phyloP scores from a whole-genome alignment of 2,329 filamentous ascomycete species.

The Beauveria rudraprayagi region DNA sequence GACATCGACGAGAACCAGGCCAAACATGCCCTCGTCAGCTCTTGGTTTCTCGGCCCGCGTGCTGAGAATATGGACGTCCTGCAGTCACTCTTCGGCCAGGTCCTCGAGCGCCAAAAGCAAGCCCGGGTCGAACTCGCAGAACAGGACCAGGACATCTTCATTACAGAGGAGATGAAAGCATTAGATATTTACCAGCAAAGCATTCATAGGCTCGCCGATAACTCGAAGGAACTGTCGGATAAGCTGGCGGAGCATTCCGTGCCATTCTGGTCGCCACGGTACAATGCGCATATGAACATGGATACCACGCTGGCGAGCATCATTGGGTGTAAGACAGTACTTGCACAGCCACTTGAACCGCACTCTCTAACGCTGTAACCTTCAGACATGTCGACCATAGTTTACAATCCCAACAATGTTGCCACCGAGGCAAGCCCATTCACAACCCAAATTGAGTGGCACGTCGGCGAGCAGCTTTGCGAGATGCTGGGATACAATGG shows the following conservation, averaged over 20 bases:
- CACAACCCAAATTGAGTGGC: background rate
- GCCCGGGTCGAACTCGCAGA: background rate
- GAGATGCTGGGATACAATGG: background rate
- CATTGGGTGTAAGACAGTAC: background rate
- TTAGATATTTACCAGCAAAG: background rate
- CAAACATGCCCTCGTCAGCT: background rate
- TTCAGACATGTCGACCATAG: background rate
- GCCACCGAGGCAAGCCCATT: background rate
- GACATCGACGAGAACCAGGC: background rate
- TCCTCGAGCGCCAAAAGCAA: background rate
- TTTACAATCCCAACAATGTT: background rate
- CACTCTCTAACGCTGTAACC: background rate
- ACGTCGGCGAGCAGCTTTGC: background rate
- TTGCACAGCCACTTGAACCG: background rate
- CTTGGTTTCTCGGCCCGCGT: background rate
- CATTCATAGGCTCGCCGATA: background rate
- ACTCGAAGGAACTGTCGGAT: background rate
- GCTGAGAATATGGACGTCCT: background rate
- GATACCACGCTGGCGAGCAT: background rate
- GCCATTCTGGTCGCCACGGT: background rate
- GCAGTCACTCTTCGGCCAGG: background rate
- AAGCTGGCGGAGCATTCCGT: background rate
- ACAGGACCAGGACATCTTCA: background rate
- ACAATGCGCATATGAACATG: background rate
- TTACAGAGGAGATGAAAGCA: background rate